Base-by-base conservation (phyloP, 768 basidiomycete genomes). In the Russula olivacea region DNA sequence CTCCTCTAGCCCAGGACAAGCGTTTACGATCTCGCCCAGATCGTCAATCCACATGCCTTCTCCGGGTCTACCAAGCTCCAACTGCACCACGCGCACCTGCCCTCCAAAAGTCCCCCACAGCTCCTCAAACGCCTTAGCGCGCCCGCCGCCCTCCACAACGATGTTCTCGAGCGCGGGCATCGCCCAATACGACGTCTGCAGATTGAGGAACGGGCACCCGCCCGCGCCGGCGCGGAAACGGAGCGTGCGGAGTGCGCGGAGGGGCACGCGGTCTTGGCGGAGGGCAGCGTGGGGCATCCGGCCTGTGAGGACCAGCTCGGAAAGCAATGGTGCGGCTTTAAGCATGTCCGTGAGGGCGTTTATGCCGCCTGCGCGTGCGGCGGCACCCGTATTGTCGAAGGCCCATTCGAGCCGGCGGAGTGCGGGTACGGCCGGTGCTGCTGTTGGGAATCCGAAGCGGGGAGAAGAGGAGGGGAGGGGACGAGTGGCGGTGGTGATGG, bases 401-500 rank as follows among this genome's bases (percentile, higher is more conserved):
- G 53, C 53, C 66, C 66, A 67, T 14, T 67, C 66, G 47, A 67
- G 55, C n/a, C 66, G 63, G 36, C 60, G 59, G 15, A 67, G 53
- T 1, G 38, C 23, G 11, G 66, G 59, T 1, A 67, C 32, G 0
- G 59, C 34, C 0, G 59, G 60, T 8, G 41, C 15, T 25, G 25
- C 45, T 5, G 59, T 48, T 1, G 59, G n/a, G 53, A 58, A 61
- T n/a, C 61, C 63, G 56, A 65, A 67, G 34, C n/a, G 55, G 3
- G 10, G 25, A 11, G 15, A 14, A 11, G 15, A 14, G 36, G 12
- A 4, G 52, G 34, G 32, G 5, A 36, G 52, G 17, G 12, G 7
- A 19, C 2, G 36, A 2, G 2, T 11, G 34, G 11, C 11, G 10
- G 36, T 19, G 52, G 34, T n/a, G 41, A 23, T 25, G 15, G 21